Conservation (phyloP, 352 stramenopile species). For the Phytophthora sp. region DNA sequence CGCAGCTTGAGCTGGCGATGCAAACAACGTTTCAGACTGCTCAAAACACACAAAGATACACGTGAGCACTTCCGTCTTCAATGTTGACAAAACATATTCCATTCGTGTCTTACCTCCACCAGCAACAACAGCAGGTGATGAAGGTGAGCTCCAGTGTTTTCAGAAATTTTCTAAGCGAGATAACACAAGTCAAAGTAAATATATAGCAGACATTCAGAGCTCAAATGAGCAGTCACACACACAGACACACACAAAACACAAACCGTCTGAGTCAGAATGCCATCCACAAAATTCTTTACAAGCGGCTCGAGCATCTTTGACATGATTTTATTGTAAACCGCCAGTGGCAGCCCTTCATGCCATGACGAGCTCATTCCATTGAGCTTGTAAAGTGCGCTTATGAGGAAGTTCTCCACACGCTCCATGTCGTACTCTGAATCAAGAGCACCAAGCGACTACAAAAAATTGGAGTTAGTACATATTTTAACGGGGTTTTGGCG, state of each 20-base stretch:
- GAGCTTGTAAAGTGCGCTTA: constrained; percentile 68
- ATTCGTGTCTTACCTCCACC: constrained; percentile 44
- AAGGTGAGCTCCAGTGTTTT: constrained; percentile 47
- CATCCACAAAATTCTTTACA: constrained; percentile 57
- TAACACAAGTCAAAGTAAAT: constrained; percentile 7
- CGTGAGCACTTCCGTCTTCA: neutral
- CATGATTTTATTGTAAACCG: constrained; percentile 66
- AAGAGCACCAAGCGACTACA: constrained; percentile 48
- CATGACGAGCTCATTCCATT: constrained; percentile 64
- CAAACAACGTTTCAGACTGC: constrained; percentile 58
- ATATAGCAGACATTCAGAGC: neutral
- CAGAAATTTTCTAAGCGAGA: constrained; percentile 54
- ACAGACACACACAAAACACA: neutral
- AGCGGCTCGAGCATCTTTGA: constrained; percentile 63
- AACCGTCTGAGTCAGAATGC: constrained; percentile 58
- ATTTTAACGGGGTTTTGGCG: neutral
- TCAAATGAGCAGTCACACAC: too few species aligned
- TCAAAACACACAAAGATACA: constrained; percentile 5
- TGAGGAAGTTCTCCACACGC: constrained; percentile 64
- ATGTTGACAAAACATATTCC: neutral
- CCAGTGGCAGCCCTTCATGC: constrained; percentile 58
- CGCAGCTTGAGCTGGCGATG: constrained; percentile 52
- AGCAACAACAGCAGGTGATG: constrained; percentile 56
- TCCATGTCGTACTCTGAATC: constrained; percentile 44
- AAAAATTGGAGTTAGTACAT: constrained; percentile 19